These are phyloP conservation scores for Vitis amurensis DNA, from an alignment of 164 flowering plant genomes.

Conservation along the genomic window DNA sequence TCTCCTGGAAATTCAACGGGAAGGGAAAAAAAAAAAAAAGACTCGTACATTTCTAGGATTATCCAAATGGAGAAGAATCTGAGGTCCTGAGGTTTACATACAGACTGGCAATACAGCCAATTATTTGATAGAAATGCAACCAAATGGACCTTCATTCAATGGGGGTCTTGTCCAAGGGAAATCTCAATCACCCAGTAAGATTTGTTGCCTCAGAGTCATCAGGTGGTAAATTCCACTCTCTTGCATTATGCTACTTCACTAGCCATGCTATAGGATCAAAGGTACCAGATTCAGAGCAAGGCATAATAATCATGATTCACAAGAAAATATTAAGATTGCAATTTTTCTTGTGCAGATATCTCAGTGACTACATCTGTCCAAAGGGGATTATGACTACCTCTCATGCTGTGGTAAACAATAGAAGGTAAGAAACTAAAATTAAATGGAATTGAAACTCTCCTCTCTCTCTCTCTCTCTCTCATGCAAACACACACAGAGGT, in stretches of 20 bases:
- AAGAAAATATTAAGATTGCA: background rate
- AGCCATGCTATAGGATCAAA: background rate
- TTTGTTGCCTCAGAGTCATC: background rate
- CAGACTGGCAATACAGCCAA: background rate
- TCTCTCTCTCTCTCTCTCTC: no score
- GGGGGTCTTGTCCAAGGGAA: constrained; percentile 5
- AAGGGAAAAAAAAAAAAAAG: background rate
- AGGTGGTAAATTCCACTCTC: background rate
- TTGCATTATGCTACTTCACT: background rate
- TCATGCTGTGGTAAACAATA: no score
- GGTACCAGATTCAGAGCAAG: background rate
- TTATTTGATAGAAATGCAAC: background rate
- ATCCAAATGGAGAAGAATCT: constrained; percentile 24
- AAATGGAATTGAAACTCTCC: no score
- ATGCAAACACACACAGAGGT: background rate
- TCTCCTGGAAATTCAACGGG: constrained; percentile 4
- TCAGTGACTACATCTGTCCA: background rate
- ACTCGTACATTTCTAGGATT: constrained; percentile 9
- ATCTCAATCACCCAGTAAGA: background rate
- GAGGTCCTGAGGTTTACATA: constrained; percentile 7
- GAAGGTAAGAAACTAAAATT: no score
- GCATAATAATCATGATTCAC: background rate
- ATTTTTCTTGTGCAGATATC: background rate
- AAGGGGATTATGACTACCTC: no score
- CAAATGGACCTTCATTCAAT: background rate